Evolutionary conservation across 495 filamentous ascomycete genomes (phyloP).

Genomic region (Xylaria flabelliformis): DNA sequence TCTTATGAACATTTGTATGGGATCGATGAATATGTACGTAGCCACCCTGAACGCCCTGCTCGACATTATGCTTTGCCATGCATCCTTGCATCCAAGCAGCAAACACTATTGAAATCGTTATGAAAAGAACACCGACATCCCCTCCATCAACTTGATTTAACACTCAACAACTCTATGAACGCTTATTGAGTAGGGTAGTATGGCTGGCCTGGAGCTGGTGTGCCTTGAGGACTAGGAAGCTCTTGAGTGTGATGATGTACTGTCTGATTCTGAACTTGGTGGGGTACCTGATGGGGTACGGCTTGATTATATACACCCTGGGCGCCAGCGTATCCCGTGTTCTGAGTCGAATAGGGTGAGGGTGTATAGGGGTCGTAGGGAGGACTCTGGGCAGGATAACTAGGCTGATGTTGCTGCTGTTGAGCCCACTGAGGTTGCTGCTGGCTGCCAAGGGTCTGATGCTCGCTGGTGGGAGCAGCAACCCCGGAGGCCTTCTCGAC

Average conservation of each 20-base stretch:
- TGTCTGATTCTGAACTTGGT: constrained; percentile 2
- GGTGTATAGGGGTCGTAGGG: constrained; percentile 35
- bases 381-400: constrained; percentile 30
- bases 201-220: constrained; percentile 30
- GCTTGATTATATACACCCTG: constrained; percentile 29
- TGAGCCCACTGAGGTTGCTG: constrained; percentile 32
- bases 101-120: background rate
- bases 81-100: background rate
- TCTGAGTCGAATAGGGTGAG: constrained; percentile 31
- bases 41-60: constrained; percentile 16
- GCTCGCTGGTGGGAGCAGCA: background rate
- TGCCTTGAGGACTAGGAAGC: constrained; percentile 25
- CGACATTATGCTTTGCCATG: background rate
- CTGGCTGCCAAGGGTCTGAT: constrained; percentile 16
- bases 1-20: background rate
- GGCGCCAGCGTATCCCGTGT: constrained; percentile 31
- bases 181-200: constrained; percentile 33
- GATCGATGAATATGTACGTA: constrained; percentile 1
- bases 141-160: background rate
- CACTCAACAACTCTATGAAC: background rate
- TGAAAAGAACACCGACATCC: background rate
- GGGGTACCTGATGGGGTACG: background rate
- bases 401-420: constrained; percentile 35
- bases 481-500: constrained; percentile 46
- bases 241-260: constrained; percentile 2